Base-by-base conservation (phyloP, 1,284 basidiomycete genomes). In the Trametes versicolor region DNA sequence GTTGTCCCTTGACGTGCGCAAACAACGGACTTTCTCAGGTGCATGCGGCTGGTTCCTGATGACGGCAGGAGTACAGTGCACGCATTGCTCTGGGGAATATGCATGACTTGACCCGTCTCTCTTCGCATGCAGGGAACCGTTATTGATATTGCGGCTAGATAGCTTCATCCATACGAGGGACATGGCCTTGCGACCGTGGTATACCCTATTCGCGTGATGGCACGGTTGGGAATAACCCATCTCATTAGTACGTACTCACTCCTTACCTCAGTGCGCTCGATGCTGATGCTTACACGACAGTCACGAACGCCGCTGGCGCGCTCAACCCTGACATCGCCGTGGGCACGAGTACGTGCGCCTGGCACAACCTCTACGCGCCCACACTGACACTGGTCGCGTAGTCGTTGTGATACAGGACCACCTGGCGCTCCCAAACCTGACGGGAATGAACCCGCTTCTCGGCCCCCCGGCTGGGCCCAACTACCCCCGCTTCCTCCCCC, bases 91-190 rank as follows among this genome's bases (percentile, higher is more conserved):
- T 4, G 8, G 29, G 29, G 8, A 8, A 32, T 32, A 8, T 32
- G 8, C 8, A 32, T 32, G 29, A 32, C 4, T 32, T 32, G 13
- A 6, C 47, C 27, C n/a, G 29, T 29, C n/a, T 15, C 34, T 32
- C 12, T 13, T 49, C 47, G 45, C 39, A 29, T 13, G 29, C 49
- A 15, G 7, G 23, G 29, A n/a, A 29, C 15, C 3, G 55, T 36
- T 58, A 58, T 52, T 57, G 39, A 47, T 17, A 13, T 17, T 6
- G 15, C 17, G 1, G 60, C 47, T 64, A 72, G 67, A 72, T 70
- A 92, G 92, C 93, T 95, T 70, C 93, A 95, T 75, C 84, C 88
- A 4, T 96, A 95, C 71, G 93, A 96, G 77, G 94, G 93, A 4
- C 88, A 94, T 71, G 76, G 81, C 23, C 79, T 94, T 29, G 77